Conservation (phyloP, 345 rosid species). For the Corymbia maculata region DNA sequence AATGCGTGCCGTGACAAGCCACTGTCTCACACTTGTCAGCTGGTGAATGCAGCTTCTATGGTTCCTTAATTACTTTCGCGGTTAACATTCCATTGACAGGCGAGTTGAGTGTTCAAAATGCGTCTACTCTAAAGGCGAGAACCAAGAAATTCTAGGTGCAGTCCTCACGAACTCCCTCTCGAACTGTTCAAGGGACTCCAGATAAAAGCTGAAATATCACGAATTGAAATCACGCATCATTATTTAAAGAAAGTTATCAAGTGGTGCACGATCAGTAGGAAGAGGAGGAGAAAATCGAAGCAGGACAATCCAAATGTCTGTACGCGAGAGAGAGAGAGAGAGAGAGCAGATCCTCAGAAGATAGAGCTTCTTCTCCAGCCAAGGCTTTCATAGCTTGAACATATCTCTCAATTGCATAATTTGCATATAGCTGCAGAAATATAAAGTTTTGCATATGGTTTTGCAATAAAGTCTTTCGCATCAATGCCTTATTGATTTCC, state of each 20-base stretch:
- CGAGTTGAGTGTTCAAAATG: background rate
- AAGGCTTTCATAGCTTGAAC: conserved; percentile 96
- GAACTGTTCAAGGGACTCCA: conserved; percentile 80
- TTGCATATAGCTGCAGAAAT: conserved; percentile 67
- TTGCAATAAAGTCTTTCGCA: background rate
- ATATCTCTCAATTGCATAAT: conserved; percentile 84
- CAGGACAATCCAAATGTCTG: background rate
- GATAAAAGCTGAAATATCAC: conserved; percentile 42
- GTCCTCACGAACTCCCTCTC: conserved; percentile 65
- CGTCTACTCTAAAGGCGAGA: background rate
- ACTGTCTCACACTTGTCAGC: background rate
- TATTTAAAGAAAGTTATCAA: background rate
- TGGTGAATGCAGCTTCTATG: background rate
- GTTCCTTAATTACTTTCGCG: background rate
- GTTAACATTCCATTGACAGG: background rate
- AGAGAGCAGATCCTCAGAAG: conserved; percentile 76
- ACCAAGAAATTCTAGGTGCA: background rate
- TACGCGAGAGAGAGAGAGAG: background rate
- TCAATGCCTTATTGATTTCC: background rate
- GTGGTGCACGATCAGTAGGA: background rate
- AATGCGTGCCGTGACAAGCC: background rate
- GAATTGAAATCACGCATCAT: background rate
- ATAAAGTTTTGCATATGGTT: background rate
- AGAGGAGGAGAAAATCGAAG: background rate
- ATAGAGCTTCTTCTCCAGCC: conserved; percentile 96